These are phyloP conservation scores for Cytospora chrysosperma DNA, from an alignment of 2,329 filamentous ascomycete genomes.

Conservation along the genomic window DNA sequence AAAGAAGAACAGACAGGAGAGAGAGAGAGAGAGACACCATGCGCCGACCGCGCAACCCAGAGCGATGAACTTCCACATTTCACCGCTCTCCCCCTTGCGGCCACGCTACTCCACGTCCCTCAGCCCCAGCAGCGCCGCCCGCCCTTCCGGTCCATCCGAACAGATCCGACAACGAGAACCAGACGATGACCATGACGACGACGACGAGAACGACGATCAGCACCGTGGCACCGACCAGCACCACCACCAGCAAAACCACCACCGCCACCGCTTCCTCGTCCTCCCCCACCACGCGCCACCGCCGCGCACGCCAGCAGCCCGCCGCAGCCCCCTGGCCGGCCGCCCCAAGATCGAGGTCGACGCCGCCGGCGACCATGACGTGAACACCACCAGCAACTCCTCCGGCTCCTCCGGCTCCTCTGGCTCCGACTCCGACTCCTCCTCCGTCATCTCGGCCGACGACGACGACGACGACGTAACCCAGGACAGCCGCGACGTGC, in stretches of 20 bases:
- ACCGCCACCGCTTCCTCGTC: not conserved
- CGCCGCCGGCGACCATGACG: slow-evolving; percentile 24
- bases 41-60: slow-evolving; percentile 26
- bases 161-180: no score
- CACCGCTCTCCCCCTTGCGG: slow-evolving; percentile 34
- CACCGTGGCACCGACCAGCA: no score
- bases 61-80: slow-evolving; percentile 33
- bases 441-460: not conserved
- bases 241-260: not conserved
- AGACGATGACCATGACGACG: no score
- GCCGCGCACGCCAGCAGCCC: not conserved
- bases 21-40: not conserved
- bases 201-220: no score
- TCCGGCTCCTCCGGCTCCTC: not conserved
- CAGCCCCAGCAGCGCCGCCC: slow-evolving; percentile 20
- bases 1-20: not conserved
- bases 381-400: not conserved
- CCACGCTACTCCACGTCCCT: slow-evolving; percentile 32
- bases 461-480: slow-evolving; percentile 28
- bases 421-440: slow-evolving; percentile 18
- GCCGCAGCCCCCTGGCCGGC: not conserved
- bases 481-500: slow-evolving; percentile 43
- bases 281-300: not conserved
- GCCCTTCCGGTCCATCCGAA: slow-evolving; percentile 8
- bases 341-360: slow-evolving; percentile 26